A percentile compares a stretch with the other conserved stretches of the same genome.
Evolutionary conservation across 2,329 filamentous ascomycete genomes (phyloP).

Genomic region (Pseudopithomyces maydicus): DNA sequence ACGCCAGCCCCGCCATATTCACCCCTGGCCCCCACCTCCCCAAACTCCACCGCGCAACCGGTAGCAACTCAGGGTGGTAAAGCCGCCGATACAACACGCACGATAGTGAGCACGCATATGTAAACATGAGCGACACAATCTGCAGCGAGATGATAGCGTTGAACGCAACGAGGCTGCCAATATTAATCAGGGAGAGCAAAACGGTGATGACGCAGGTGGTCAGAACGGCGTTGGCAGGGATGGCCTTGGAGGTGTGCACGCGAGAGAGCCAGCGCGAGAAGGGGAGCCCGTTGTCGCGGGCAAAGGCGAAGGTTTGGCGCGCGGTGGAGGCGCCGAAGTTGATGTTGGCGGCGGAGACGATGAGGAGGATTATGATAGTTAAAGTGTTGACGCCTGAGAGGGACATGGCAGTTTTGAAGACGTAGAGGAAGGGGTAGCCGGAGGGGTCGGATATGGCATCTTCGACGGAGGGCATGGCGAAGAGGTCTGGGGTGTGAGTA

Average conservation of each 20-base stretch:
- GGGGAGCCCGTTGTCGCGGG: slow-evolving; percentile 41
- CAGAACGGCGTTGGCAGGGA: slow-evolving; percentile 40
- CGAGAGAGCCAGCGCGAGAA: slow-evolving; percentile 35
- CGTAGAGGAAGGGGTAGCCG: slow-evolving; percentile 43
- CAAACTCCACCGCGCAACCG: slow-evolving; percentile 41
- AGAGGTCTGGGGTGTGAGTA: no score
- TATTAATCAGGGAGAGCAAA: slow-evolving; percentile 46
- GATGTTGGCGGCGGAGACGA: slow-evolving; percentile 38
- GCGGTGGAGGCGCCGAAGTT: slow-evolving; percentile 38
- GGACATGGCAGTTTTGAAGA: slow-evolving; percentile 33
- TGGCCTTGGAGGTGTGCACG: slow-evolving; percentile 31
- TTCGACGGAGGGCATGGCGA: slow-evolving; percentile 38
- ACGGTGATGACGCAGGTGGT: slow-evolving; percentile 35
- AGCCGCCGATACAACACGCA: slow-evolving; percentile 30
- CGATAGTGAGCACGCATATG: slow-evolving; percentile 38
- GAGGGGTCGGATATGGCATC: slow-evolving; percentile 33
- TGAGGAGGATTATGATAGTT: slow-evolving; percentile 35
- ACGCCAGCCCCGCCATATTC: slow-evolving; percentile 40
- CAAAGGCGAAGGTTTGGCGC: slow-evolving; percentile 44
- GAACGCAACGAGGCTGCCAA: slow-evolving; percentile 44
- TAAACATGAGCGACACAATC: slow-evolving; percentile 45
- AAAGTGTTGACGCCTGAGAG: slow-evolving; percentile 35
- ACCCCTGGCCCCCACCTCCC: slow-evolving; percentile 40
- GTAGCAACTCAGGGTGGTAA: slow-evolving; percentile 13
- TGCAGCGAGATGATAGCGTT: slow-evolving; percentile 48